Conservation (phyloP, 2,329 filamentous ascomycete genomes). For the Ambrosiella cleistominuta region DNA sequence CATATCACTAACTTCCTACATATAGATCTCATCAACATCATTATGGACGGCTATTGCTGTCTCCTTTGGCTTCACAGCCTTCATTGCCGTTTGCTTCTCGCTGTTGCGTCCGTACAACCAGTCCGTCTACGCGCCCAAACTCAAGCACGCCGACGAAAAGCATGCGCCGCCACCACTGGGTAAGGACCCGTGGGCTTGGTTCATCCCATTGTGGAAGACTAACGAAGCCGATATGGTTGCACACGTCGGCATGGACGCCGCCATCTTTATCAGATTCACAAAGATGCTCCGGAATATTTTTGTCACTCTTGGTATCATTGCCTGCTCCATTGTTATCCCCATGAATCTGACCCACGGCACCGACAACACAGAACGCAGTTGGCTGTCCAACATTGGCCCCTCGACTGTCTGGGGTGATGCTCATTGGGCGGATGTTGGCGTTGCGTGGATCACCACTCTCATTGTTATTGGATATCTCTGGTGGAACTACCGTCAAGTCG, state of each 20-base stretch:
- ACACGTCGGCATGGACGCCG: constrained; percentile 80
- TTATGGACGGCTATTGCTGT: constrained; percentile 65
- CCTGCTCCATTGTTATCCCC: constrained; percentile 63
- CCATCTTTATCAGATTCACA: constrained; percentile 73
- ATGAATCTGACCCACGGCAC: constrained; percentile 41
- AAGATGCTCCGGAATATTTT: constrained; percentile 92
- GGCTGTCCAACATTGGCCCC: constrained; percentile 45
- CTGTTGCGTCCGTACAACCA: constrained; percentile 80
- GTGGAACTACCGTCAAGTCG: constrained; percentile 70
- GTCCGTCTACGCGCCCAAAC: constrained; percentile 82
- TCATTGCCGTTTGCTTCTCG: constrained; percentile 68
- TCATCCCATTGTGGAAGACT: constrained; percentile 58
- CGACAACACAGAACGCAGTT: constrained; percentile 18
- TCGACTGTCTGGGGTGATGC: constrained; percentile 32
- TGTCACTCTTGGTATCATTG: constrained; percentile 50
- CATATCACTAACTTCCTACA: constrained; percentile 4
- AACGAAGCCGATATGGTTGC: constrained; percentile 61
- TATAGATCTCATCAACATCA: constrained; percentile 26
- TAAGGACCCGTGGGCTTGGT: constrained; percentile 77
- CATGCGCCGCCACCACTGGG: constrained; percentile 76
- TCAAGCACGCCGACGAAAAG: constrained; percentile 80
- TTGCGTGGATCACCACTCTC: constrained; percentile 51
- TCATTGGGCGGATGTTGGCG: constrained; percentile 42
- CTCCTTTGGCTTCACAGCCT: constrained; percentile 56
- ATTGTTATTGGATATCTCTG: constrained; percentile 68